Percentiles rank a stretch among this genome's conserved stretches.
phyloP scores from a whole-genome alignment of 176 grass and related monocot genomes.

The Carex parvula region DNA sequence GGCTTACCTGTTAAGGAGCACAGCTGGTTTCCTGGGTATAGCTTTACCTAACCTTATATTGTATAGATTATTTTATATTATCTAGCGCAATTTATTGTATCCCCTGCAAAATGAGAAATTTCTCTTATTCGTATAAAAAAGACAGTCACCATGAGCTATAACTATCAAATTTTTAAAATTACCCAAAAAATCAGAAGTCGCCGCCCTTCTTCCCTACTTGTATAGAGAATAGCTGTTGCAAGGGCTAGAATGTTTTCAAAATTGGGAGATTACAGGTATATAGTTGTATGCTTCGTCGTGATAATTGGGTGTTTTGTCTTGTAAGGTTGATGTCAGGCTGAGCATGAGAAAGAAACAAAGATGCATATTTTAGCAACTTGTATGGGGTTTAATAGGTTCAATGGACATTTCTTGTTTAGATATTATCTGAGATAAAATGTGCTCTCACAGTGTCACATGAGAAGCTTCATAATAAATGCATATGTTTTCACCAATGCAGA shows the following conservation, averaged over 20 bases:
- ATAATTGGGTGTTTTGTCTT: not conserved
- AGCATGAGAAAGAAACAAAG: not conserved
- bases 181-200: not conserved
- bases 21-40: conserved; percentile 94
- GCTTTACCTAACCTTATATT: not conserved
- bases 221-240: not conserved
- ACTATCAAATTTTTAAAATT: not conserved
- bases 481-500: conserved; percentile 34
- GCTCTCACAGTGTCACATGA: not conserved
- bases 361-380: not conserved
- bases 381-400: not conserved
- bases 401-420: not conserved
- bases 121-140: not conserved
- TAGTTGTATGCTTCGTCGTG: not conserved
- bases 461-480: not conserved
- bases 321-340: no score
- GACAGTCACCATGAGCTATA: not conserved
- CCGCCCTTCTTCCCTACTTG: not conserved
- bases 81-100: not conserved
- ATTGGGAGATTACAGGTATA: not conserved
- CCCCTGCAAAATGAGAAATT: conserved; percentile 2
- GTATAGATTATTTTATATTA: not conserved
- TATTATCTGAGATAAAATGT: not conserved
- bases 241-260: not conserved
- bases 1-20: conserved; percentile 49